Base-by-base conservation (phyloP, 1,284 basidiomycete species). In the Irpex lacteus region DNA sequence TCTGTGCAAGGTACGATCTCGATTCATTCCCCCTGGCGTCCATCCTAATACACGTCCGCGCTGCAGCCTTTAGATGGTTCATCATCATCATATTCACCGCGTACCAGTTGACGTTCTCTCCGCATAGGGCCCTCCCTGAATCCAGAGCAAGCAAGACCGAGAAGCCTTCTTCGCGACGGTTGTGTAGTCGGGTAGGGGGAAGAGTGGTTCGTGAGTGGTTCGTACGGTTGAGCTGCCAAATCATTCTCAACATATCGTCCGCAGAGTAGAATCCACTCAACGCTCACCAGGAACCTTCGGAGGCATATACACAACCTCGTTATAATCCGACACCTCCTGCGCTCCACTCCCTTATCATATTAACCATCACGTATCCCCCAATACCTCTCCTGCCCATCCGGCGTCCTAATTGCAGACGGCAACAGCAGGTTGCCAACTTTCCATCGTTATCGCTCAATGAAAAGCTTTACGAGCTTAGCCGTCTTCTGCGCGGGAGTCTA, bases 381-480 rank as follows among this genome's bases (percentile, higher is more conserved):
- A 66, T 88, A 84, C 64, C 86, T 82, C 8, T 88, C 89, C 9
- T 78, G 79, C n/a, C 86, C 87, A 53, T 81, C 66, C 1, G 91
- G 91, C 0, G 91, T 92, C 71, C 89, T 80, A 68, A 91, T 78
- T 18, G 82, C 80, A 5, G 89, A 89, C 66, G 89, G 87, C 3
- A 87, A 83, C 11, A 82, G 77, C 5, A 80, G 71, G 21, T 79
- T 74, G 65, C 66, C 38, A 26, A 26, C 21, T 26, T 3, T 26
- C 21, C 21, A 26, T 69, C 68, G 38, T 44, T n/a, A n/a, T n/a
- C n/a, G n/a, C n/a, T n/a, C n/a, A n/a, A n/a, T n/a, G n/a, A n/a
- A n/a, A n/a, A 76, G 73, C 60, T 80, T 79, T 18, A 62, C 74
- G 36, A 69, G 70, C 75, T 72, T 78, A 19, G 58, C 72, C 40